phyloP scores from a whole-genome alignment of 1,284 basidiomycete species.

The Porogramme epimiltina region DNA sequence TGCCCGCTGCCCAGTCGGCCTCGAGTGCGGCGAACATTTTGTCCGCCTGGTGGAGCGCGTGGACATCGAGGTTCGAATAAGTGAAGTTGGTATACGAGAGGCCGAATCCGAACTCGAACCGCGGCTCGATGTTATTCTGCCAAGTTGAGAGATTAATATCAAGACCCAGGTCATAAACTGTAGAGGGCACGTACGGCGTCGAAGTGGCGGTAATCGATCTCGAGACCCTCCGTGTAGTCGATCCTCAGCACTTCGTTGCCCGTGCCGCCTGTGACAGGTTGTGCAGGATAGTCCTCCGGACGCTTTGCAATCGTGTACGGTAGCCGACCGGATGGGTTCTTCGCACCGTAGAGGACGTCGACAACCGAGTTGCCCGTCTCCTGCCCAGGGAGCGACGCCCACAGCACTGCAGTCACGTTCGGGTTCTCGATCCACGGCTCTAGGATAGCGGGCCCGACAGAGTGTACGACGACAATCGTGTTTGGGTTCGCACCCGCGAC shows the following conservation, averaged over 20 bases:
- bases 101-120: conserved; percentile 83
- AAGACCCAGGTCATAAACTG: not conserved
- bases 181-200: conserved; percentile 44
- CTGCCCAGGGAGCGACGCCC: conserved; percentile 71
- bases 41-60: conserved; percentile 36
- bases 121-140: conserved; percentile 56
- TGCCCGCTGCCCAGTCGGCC: conserved; percentile 40
- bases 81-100: conserved; percentile 83
- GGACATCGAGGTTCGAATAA: conserved; percentile 57
- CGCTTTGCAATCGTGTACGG: conserved; percentile 83
- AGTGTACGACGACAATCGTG: conserved; percentile 82
- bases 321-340: conserved; percentile 79
- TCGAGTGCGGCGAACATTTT: conserved; percentile 40
- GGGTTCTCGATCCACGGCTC: conserved; percentile 81
- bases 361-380: conserved; percentile 79
- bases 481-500: conserved; percentile 56
- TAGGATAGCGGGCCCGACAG: conserved; percentile 72
- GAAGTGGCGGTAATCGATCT: conserved; percentile 82
- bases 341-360: conserved; percentile 71
- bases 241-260: conserved; percentile 58
- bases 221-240: conserved; percentile 68
- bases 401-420: conserved; percentile 71
- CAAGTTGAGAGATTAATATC: not conserved
- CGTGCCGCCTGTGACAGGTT: conserved; percentile 47
- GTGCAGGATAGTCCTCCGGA: conserved; percentile 64